Conservation (phyloP, 2,329 filamentous ascomycete genomes). For the Pestalotiopsis sp. region DNA sequence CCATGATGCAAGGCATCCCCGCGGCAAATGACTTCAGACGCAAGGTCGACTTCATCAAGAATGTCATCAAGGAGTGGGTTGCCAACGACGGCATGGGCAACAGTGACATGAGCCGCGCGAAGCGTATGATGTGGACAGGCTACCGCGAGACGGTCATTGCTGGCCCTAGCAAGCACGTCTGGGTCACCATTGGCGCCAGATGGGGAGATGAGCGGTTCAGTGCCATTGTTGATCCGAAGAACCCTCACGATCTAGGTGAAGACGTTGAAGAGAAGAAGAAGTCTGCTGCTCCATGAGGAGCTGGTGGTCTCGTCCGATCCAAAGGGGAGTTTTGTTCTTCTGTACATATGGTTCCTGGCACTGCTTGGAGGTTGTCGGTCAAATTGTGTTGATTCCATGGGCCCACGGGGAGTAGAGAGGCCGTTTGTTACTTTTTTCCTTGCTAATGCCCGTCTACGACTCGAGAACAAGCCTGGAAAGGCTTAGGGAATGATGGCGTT, state of each 20-base stretch:
- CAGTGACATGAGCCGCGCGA: constrained; percentile 58
- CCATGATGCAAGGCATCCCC: constrained; percentile 65
- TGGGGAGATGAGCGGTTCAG: constrained; percentile 60
- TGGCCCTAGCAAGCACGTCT: constrained; percentile 64
- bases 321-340: neutral
- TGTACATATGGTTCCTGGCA: neutral
- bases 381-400: neutral
- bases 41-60: constrained; percentile 74
- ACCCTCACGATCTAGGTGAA: constrained; percentile 54
- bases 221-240: constrained; percentile 57
- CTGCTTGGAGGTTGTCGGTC: neutral
- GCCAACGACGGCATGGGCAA: constrained; percentile 70
- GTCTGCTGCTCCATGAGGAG: constrained; percentile 13
- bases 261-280: constrained; percentile 49
- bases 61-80: constrained; percentile 73
- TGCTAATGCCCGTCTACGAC: constrained; percentile 10
- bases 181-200: constrained; percentile 68
- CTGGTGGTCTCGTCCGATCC: neutral
- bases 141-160: constrained; percentile 56
- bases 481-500: constrained; percentile 1
- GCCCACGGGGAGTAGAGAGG: neutral
- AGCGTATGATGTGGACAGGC: constrained; percentile 61
- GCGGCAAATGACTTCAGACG: constrained; percentile 72
- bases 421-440: neutral
- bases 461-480: neutral